Evolutionary conservation across 257 asterid species (phyloP).

Genomic region (Solanum paucissectum): DNA sequence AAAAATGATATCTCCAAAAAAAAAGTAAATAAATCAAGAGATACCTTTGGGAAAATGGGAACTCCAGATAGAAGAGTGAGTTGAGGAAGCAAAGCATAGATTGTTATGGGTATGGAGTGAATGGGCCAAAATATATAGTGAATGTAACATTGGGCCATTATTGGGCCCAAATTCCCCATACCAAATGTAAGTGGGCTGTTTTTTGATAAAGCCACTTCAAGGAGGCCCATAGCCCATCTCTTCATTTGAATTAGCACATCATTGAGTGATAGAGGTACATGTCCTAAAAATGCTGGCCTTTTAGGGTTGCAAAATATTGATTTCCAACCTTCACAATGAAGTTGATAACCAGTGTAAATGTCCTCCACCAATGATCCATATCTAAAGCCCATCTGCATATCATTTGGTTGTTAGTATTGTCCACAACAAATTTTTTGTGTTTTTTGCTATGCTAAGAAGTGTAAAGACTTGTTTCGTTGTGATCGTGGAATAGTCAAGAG

Average conservation of each 20-base stretch:
- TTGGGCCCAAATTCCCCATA: conserved; percentile 20
- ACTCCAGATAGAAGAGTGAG: conserved; percentile 30
- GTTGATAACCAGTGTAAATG: not conserved
- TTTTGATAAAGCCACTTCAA: conserved; percentile 51
- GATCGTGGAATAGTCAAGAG: not conserved
- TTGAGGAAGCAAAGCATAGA: conserved; percentile 58
- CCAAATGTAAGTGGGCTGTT: conserved; percentile 48
- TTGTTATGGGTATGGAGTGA: conserved; percentile 42
- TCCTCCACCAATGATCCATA: not conserved
- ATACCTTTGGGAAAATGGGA: conserved; percentile 65
- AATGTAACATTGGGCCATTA: conserved; percentile 41
- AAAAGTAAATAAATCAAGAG: not conserved
- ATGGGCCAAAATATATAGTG: conserved; percentile 59
- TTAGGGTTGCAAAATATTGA: conserved; percentile 15
- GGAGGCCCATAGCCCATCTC: conserved; percentile 67
- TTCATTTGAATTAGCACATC: conserved; percentile 47
- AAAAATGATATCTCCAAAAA: not conserved
- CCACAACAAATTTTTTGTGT: not conserved
- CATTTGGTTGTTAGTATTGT: not conserved
- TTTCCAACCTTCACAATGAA: not conserved
- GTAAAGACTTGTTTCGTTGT: not conserved
- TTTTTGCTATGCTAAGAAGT: not conserved
- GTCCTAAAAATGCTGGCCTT: conserved; percentile 64
- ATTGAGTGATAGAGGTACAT: conserved; percentile 43
- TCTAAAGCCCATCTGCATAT: not conserved